phyloP scores from a whole-genome alignment of 208 protist genomes.

The Paratrypanosoma confusum region DNA sequence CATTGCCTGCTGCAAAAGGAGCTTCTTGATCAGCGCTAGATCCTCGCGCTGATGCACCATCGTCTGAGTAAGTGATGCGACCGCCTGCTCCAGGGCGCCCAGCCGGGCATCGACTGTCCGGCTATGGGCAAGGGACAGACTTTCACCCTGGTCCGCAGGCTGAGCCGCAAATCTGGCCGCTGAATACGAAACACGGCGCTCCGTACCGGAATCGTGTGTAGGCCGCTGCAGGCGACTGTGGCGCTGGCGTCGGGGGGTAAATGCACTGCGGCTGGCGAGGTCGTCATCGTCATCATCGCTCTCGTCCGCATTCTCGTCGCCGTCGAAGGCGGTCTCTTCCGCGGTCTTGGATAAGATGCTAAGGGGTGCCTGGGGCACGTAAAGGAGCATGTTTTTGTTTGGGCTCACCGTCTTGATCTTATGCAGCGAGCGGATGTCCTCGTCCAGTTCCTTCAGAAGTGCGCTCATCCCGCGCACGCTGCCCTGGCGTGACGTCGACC shows the following conservation, averaged over 20 bases:
- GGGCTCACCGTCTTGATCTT: conserved; percentile 58
- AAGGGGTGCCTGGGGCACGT: conserved; percentile 26
- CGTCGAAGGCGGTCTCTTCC: neutral
- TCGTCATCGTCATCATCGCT: conserved; percentile 6
- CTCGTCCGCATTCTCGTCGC: conserved; percentile 1
- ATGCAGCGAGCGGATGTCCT: conserved; percentile 69
- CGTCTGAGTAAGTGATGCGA: conserved; percentile 60
- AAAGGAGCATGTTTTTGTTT: conserved; percentile 61
- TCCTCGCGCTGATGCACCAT: conserved; percentile 79
- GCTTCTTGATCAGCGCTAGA: conserved; percentile 71
- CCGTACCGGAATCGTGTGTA: neutral
- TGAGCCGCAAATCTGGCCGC: no score
- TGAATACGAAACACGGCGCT: no score
- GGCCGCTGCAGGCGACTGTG: neutral
- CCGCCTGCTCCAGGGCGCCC: conserved; percentile 46
- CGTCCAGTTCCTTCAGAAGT: conserved; percentile 66
- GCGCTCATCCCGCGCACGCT: conserved; percentile 34
- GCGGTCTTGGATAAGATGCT: neutral
- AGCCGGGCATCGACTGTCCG: conserved; percentile 30
- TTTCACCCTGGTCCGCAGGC: conserved; percentile 1
- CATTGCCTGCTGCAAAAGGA: conserved; percentile 68
- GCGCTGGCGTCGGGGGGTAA: neutral
- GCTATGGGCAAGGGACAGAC: neutral
- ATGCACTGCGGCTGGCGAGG: conserved; percentile 1
- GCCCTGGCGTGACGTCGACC: neutral